These are phyloP conservation scores for Leishmania arabica DNA, from an alignment of 208 protist species.

Conservation along the genomic window DNA sequence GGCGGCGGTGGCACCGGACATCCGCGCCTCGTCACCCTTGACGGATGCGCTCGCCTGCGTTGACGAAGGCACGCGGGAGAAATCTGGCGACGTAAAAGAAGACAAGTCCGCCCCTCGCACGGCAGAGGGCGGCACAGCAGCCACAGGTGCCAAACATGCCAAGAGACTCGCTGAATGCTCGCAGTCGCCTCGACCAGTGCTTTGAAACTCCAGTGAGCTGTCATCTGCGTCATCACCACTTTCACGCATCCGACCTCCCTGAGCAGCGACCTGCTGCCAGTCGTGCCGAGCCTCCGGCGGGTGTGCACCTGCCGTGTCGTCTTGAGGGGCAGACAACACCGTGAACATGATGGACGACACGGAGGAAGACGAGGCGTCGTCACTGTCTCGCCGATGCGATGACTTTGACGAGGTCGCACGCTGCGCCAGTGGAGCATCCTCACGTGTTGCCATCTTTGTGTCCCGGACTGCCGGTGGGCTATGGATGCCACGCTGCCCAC, in stretches of 20 bases:
- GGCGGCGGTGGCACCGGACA: not conserved
- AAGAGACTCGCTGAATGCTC: not conserved
- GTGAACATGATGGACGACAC: conserved; percentile 7
- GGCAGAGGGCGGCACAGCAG: not conserved
- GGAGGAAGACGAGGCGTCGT: conserved; percentile 1
- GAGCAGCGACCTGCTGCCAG: not conserved
- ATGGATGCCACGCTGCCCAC: not conserved
- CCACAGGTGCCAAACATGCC: not conserved
- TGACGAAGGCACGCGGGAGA: not conserved
- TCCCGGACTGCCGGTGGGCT: not conserved
- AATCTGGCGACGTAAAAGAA: not conserved
- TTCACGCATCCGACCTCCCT: not conserved
- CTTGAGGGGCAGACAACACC: not conserved
- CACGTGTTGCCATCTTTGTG: not conserved
- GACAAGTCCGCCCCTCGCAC: not conserved
- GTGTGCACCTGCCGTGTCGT: not conserved
- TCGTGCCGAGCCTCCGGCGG: not conserved
- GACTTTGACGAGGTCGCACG: not conserved
- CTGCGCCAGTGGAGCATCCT: not conserved
- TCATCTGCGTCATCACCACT: not conserved
- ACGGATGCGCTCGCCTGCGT: not conserved
- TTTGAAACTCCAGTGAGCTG: not conserved
- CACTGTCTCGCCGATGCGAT: not conserved
- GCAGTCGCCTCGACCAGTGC: too few relatives aligned
- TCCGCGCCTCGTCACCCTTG: not conserved